These are phyloP conservation scores for Termitomyces sp. DNA, from an alignment of 768 basidiomycete genomes.

Conservation along the genomic window DNA sequence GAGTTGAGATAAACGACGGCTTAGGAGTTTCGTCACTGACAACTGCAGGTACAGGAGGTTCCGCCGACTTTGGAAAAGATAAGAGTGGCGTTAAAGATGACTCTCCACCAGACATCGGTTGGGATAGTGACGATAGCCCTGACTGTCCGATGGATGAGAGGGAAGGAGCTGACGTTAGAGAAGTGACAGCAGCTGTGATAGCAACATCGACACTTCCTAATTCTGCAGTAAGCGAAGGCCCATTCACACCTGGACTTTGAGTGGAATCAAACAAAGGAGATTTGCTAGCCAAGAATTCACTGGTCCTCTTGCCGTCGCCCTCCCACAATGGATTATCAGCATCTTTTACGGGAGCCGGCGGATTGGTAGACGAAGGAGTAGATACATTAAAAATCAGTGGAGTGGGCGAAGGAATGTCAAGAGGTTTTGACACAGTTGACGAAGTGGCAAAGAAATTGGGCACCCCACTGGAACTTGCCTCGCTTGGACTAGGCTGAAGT, in stretches of 20 bases:
- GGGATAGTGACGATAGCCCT: neutral
- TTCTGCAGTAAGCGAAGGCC: neutral
- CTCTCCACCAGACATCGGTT: neutral
- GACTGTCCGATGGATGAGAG: neutral
- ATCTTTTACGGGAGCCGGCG: constrained; percentile 28
- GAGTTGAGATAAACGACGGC: constrained; percentile 12
- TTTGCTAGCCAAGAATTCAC: constrained; percentile 4
- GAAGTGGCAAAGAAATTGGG: constrained; percentile 66
- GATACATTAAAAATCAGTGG: constrained; percentile 17
- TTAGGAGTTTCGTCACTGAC: neutral
- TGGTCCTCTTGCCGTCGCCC: constrained; percentile 23
- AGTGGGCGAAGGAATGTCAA: constrained; percentile 21
- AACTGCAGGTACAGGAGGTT: neutral
- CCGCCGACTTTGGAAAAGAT: constrained; percentile 6
- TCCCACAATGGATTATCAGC: constrained; percentile 39
- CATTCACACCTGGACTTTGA: neutral
- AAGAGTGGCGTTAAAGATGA: neutral
- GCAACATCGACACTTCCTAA: neutral
- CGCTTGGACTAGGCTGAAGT: neutral
- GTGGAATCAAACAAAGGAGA: constrained; percentile 5
- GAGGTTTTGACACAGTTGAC: constrained; percentile 35
- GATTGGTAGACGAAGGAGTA: neutral
- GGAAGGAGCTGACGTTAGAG: neutral
- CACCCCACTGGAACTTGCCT: constrained; percentile 17
- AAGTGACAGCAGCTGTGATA: neutral